These are phyloP conservation scores for Paratinospora sagittata DNA, from an alignment of 164 flowering plant species.

Conservation along the genomic window DNA sequence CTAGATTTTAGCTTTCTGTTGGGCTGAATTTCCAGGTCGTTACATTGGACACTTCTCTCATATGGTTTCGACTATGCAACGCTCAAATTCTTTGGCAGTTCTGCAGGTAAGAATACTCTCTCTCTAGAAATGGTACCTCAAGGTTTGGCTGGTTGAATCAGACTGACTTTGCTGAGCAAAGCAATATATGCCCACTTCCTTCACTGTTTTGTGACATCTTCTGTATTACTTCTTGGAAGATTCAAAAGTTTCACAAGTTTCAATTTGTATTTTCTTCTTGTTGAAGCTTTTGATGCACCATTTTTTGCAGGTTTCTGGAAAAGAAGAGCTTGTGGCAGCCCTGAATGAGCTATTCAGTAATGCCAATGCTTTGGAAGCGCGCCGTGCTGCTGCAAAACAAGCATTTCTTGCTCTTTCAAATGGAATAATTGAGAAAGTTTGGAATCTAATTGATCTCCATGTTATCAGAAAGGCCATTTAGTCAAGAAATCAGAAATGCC, in stretches of 20 bases:
- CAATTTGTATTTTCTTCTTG: background rate
- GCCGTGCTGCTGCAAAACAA: constrained; percentile 63
- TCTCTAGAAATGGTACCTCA: too few species aligned
- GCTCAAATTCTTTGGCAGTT: constrained; percentile 56
- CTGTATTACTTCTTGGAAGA: background rate
- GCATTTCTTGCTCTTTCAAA: constrained; percentile 56
- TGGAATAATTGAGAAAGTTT: constrained; percentile 49
- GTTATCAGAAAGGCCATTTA: constrained; percentile 20
- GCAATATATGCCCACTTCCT: too few species aligned
- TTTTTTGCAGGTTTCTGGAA: constrained; percentile 54
- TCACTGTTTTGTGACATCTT: background rate
- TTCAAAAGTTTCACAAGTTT: background rate
- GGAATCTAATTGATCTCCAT: constrained; percentile 47
- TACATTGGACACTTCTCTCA: constrained; percentile 83
- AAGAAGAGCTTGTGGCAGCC: constrained; percentile 46
- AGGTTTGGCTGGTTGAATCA: too few species aligned
- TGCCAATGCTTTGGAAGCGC: constrained; percentile 43
- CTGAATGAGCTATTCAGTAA: constrained; percentile 47
- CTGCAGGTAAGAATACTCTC: constrained; percentile 45
- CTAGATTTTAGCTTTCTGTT: background rate
- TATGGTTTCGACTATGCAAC: constrained; percentile 69
- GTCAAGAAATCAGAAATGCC: background rate
- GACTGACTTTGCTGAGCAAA: too few species aligned
- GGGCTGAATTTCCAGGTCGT: constrained; percentile 40
- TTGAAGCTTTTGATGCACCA: background rate